These are phyloP conservation scores for Meripilus lineatus DNA, from an alignment of 1,284 basidiomycete species.

Conservation along the genomic window DNA sequence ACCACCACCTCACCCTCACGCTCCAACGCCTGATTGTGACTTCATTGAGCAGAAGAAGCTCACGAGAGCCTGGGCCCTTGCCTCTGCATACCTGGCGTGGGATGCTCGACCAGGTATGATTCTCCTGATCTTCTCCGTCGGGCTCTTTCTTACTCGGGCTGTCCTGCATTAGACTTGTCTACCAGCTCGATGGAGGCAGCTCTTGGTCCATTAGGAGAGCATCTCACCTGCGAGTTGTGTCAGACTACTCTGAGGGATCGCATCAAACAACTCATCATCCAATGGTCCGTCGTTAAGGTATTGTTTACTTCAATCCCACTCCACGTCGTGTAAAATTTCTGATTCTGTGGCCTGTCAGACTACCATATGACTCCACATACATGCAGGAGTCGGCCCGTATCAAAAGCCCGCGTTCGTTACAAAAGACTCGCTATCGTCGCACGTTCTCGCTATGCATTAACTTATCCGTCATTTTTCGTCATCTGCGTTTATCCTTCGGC, in stretches of 20 bases:
- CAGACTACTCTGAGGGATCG: slow-evolving; percentile 54
- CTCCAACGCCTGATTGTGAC: slow-evolving; percentile 30
- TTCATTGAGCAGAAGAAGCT: slow-evolving; percentile 36
- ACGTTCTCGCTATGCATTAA: too few species aligned
- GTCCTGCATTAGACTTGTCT: slow-evolving; percentile 26
- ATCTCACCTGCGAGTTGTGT: slow-evolving; percentile 44
- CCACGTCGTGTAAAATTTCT: background rate
- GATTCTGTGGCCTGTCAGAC: background rate
- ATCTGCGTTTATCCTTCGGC: background rate
- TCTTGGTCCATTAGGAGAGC: slow-evolving; percentile 29
- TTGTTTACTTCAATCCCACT: background rate
- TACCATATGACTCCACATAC: slow-evolving; percentile 4
- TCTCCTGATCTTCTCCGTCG: background rate
- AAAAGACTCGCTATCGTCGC: too few species aligned
- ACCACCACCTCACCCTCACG: slow-evolving; percentile 32
- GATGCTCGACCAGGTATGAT: slow-evolving; percentile 33
- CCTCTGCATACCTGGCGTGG: slow-evolving; percentile 36
- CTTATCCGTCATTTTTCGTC: slow-evolving; percentile 4
- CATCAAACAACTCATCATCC: slow-evolving; percentile 60
- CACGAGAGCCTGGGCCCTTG: slow-evolving; percentile 36
- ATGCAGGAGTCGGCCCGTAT: background rate
- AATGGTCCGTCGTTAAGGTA: slow-evolving; percentile 78
- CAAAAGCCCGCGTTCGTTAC: too few species aligned
- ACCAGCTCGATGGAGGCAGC: slow-evolving; percentile 30
- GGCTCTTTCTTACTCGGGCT: slow-evolving; percentile 1